phyloP scores from a whole-genome alignment of 1,139 yeast genomes.

The Blastobotrys malaysiensis region DNA sequence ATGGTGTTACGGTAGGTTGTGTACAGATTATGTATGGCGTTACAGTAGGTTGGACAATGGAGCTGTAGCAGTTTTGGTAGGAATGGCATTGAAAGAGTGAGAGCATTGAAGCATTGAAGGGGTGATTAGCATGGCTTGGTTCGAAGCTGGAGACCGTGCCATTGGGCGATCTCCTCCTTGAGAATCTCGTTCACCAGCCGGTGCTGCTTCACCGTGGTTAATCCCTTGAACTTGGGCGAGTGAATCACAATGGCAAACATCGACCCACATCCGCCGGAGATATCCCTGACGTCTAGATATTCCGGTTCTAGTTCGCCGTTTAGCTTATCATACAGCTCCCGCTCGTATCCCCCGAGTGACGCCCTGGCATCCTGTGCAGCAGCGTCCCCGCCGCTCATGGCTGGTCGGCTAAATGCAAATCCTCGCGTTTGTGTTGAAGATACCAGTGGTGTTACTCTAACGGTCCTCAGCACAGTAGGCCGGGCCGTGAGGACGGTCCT shows the following conservation, averaged over 20 bases:
- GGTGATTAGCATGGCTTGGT: constrained; percentile 36
- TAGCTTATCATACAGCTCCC: constrained; percentile 54
- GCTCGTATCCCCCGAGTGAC: constrained; percentile 48
- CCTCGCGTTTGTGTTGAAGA: neutral
- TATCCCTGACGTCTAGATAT: constrained; percentile 63
- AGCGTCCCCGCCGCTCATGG: neutral
- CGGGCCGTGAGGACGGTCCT: neutral
- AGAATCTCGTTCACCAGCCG: constrained; percentile 76
- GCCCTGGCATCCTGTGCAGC: neutral
- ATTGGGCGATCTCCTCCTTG: constrained; percentile 78
- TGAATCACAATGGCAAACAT: constrained; percentile 88
- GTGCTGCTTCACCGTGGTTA: constrained; percentile 86
- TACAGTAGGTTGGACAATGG: too few species aligned
- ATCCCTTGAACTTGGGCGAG: constrained; percentile 68
- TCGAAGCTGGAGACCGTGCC: constrained; percentile 92
- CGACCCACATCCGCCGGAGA: constrained; percentile 96
- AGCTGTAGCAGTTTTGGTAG: too few species aligned
- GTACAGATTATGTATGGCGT: too few species aligned
- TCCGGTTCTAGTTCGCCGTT: constrained; percentile 51
- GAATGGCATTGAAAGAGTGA: neutral
- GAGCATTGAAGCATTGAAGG: neutral
- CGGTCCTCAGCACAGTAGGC: neutral
- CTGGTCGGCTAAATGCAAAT: neutral
- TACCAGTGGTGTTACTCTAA: neutral
- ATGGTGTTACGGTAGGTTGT: too few species aligned